These are phyloP conservation scores for Coleophoma crateriformis DNA, from an alignment of 2,329 filamentous ascomycete genomes.

Conservation along the genomic window DNA sequence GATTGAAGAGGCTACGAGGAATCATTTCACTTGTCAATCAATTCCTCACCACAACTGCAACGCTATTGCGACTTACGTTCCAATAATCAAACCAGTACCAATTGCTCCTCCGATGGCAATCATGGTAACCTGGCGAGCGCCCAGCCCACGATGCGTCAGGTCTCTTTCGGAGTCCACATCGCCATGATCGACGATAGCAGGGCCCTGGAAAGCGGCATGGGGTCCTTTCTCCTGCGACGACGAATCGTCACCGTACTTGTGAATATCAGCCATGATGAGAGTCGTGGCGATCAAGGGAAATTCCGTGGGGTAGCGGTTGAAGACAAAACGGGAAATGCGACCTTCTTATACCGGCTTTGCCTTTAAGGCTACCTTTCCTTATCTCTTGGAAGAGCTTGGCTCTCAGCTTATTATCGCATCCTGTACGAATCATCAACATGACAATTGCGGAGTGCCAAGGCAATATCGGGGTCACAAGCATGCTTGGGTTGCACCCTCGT, in stretches of 20 bases:
- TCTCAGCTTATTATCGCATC: neutral
- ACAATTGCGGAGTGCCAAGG: too few relatives aligned
- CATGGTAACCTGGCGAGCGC: constrained; percentile 50
- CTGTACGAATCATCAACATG: neutral
- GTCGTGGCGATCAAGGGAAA: neutral
- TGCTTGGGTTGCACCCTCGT: too few relatives aligned
- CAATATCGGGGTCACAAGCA: too few relatives aligned
- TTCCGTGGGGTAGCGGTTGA: neutral
- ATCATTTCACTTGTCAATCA: neutral
- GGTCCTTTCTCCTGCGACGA: neutral
- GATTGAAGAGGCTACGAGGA: too few relatives aligned
- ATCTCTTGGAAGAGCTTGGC: neutral
- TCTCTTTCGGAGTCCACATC: constrained; percentile 29
- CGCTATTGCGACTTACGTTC: constrained; percentile 33
- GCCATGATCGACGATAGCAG: constrained; percentile 29
- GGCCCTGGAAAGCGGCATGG: neutral
- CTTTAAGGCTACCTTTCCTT: neutral
- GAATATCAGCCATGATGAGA: neutral
- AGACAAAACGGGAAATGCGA: neutral
- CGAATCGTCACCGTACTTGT: neutral
- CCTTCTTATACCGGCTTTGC: neutral
- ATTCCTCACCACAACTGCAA: neutral
- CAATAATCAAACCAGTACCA: constrained; percentile 67
- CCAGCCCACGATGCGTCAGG: constrained; percentile 42
- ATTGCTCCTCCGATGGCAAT: constrained; percentile 71